Base-by-base conservation (phyloP, 768 basidiomycete species). In the Myochromella boudieri region DNA sequence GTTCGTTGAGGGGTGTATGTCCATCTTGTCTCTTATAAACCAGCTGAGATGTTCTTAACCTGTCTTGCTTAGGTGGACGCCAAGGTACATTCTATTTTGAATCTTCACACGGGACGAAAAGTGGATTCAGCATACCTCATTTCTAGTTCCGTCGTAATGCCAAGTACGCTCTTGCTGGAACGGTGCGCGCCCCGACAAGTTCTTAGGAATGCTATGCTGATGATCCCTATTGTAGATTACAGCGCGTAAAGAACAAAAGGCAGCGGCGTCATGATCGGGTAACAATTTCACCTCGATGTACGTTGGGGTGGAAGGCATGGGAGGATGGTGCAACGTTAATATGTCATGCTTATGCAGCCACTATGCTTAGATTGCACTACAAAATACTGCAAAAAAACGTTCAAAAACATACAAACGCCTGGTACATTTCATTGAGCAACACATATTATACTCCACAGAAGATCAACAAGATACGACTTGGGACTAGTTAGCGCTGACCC, bases 1-100 rank as follows among this genome's bases (percentile, higher is more conserved):
- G 85, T 57, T 94, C 90, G 28, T 60, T 89, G 77, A 92, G 83
- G 75, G 95, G 94, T 81, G 95, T 97, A 80, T 53, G 91, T 87
- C 4, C 43, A 31, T 46, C n/a, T 45, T 48, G 46, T 33, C 26
- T 46, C 20, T 45, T 46, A 15, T 17, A 29, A 17, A 15, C 14
- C 39, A n/a, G 14, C 33, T 44, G 15, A 29, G 41, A 20, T 46
- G 29, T 47, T 40, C 37, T 52, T 43, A 43, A 42, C 42, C 10
- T 12, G 6, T 45, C 28, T 45, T 46, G 14, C 14, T n/a, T 56
- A 92, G 90, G 84, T 92, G 61, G 90, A 92, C 54, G 65, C 84
- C 51, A 92, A 90, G 82, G 89, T 90, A 45, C 9, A 28, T 20
- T n/a, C 11, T 12, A 5, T 52, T 26, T 25, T 10, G 47, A 37